phyloP scores from a whole-genome alignment of 1,284 basidiomycete species.

The Ganoderma resinaceum region DNA sequence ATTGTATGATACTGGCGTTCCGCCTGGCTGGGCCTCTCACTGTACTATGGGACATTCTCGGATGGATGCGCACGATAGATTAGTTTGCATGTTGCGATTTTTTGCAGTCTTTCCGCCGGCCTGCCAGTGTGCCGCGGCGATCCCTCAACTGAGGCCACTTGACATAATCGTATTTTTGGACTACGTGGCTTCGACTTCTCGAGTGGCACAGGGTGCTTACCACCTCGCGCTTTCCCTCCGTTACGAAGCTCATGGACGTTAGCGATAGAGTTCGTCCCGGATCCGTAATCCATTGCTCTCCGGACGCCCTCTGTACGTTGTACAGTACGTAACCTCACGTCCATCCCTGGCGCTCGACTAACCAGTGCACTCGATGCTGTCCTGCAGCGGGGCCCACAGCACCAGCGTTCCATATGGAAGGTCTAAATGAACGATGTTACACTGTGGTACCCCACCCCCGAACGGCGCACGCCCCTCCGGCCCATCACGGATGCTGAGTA shows the following conservation, averaged over 20 bases:
- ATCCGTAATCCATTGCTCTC: background rate
- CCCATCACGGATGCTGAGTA: background rate
- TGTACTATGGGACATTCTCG: conserved; percentile 2
- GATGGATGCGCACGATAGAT: background rate
- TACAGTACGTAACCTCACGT: background rate
- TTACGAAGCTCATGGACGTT: no score
- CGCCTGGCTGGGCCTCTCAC: background rate
- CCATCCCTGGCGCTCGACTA: background rate
- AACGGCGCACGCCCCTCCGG: background rate
- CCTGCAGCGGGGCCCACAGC: no score
- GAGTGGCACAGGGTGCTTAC: background rate
- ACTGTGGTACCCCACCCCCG: background rate
- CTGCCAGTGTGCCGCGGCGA: background rate
- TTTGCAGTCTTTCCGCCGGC: background rate
- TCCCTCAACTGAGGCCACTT: background rate
- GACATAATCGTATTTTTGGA: background rate
- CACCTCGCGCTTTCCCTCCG: background rate
- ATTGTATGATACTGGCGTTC: background rate
- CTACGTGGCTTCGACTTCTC: background rate
- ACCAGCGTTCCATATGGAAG: background rate
- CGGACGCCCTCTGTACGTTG: background rate
- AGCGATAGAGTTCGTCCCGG: background rate
- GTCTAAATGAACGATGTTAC: conserved; percentile 4
- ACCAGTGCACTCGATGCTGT: background rate
- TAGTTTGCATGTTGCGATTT: background rate